These are phyloP conservation scores for Melampsora americana DNA, from an alignment of 1,284 basidiomycete species.

Conservation along the genomic window DNA sequence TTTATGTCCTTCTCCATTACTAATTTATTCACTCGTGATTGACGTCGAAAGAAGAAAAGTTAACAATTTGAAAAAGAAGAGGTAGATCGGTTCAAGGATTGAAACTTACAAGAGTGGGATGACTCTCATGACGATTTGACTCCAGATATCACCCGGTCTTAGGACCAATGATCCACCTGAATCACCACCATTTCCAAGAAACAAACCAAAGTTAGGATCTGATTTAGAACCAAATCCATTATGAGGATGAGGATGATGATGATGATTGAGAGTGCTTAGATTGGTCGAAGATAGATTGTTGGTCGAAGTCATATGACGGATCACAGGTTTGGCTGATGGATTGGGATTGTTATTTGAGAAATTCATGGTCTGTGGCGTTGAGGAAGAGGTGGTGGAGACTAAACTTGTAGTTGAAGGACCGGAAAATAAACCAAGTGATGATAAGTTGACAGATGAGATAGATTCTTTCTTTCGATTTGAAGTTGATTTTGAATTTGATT, in stretches of 20 bases:
- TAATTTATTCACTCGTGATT: background rate
- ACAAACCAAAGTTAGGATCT: background rate
- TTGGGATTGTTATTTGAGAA: background rate
- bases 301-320: slow-evolving; percentile 30
- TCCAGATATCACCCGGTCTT: slow-evolving; percentile 42
- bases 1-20: slow-evolving; percentile 43
- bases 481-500: background rate
- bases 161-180: slow-evolving; percentile 7
- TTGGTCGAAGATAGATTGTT: slow-evolving; percentile 15
- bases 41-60: background rate
- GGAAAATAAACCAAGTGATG: too few relatives aligned
- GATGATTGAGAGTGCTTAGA: background rate
- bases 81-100: too few relatives aligned
- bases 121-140: slow-evolving; percentile 32
- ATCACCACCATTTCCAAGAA: slow-evolving; percentile 2
- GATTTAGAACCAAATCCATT: slow-evolving; percentile 12
- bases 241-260: slow-evolving; percentile 2
- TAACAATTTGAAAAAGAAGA: too few relatives aligned
- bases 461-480: background rate
- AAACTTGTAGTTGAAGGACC: too few relatives aligned
- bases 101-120: slow-evolving; percentile 39
- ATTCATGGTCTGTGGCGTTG: too few relatives aligned
- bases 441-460: background rate
- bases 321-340: slow-evolving; percentile 19
- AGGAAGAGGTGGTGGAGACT: too few relatives aligned